Evolutionary conservation across 805 yeast genomes (phyloP).

Genomic region (Ogataea methanolica): DNA sequence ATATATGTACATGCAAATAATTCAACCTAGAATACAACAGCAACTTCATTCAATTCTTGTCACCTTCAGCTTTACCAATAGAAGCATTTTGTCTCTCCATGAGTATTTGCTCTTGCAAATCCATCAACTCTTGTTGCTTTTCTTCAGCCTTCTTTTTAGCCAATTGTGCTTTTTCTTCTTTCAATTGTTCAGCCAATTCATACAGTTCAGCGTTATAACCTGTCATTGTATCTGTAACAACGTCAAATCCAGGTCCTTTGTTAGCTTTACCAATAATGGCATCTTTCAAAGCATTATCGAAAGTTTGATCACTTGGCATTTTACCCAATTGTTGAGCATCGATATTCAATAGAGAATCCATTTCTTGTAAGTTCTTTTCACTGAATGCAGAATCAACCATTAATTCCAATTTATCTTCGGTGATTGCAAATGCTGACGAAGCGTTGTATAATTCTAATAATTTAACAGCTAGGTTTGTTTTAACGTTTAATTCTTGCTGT

Average conservation of each 20-base stretch:
- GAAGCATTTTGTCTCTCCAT: neutral
- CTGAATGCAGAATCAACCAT: constrained; percentile 55
- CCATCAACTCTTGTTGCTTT: neutral
- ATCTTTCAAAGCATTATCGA: constrained; percentile 25
- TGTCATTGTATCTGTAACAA: constrained; percentile 27
- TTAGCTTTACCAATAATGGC: constrained; percentile 27
- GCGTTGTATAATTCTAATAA: constrained; percentile 71
- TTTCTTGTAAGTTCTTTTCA: constrained; percentile 30
- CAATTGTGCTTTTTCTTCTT: constrained; percentile 13
- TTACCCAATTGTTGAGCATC: constrained; percentile 19
- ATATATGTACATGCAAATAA: no score
- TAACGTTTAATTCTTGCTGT: constrained; percentile 44
- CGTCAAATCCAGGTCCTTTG: constrained; percentile 29
- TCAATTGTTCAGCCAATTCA: constrained; percentile 19
- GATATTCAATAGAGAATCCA: constrained; percentile 13
- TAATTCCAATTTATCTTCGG: constrained; percentile 57
- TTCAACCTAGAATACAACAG: no score
- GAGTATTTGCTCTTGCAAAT: neutral
- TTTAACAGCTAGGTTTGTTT: constrained; percentile 49
- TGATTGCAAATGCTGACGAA: constrained; percentile 63
- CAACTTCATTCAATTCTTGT: no score
- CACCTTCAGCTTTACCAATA: neutral
- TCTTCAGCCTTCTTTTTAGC: neutral
- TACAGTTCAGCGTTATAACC: constrained; percentile 24
- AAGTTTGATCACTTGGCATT: constrained; percentile 16